Evolutionary conservation across 345 rosid genomes (phyloP).

Genomic region (Moricandia arvensis): DNA sequence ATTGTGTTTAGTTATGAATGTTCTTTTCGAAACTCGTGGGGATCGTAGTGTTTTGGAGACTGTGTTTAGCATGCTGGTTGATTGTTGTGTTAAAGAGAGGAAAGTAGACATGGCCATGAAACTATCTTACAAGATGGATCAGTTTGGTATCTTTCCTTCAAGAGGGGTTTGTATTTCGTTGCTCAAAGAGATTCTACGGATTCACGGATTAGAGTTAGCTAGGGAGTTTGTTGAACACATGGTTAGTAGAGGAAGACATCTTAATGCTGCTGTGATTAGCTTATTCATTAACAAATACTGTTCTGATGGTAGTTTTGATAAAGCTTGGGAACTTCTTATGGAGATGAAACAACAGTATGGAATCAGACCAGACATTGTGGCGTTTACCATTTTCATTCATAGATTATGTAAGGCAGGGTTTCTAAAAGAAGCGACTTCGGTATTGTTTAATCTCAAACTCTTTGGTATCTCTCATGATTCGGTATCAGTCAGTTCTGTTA

Average conservation of each 20-base stretch:
- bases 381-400: conserved; percentile 44
- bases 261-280: conserved; percentile 42
- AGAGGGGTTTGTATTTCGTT: conserved; percentile 44
- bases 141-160: conserved; percentile 43
- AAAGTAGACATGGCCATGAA: conserved; percentile 37
- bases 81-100: conserved; percentile 44
- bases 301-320: conserved; percentile 39
- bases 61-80: conserved; percentile 40
- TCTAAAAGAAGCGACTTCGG: conserved; percentile 43
- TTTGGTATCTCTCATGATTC: conserved; percentile 45
- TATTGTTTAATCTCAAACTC: conserved; percentile 43
- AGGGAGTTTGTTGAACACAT: conserved; percentile 46
- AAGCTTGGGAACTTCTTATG: conserved; percentile 45
- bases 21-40: conserved; percentile 38
- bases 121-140: conserved; percentile 33
- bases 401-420: conserved; percentile 44
- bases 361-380: conserved; percentile 45
- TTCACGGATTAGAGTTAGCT: conserved; percentile 38
- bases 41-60: conserved; percentile 41
- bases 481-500: conserved; percentile 45
- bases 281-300: conserved; percentile 42
- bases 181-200: conserved; percentile 33
- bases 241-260: conserved; percentile 36
- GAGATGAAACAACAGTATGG: conserved; percentile 46
- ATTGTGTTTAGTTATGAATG: conserved; percentile 21